Evolutionary conservation across 441 rosid genomes (phyloP).

Genomic region (Biscutella auriculata): DNA sequence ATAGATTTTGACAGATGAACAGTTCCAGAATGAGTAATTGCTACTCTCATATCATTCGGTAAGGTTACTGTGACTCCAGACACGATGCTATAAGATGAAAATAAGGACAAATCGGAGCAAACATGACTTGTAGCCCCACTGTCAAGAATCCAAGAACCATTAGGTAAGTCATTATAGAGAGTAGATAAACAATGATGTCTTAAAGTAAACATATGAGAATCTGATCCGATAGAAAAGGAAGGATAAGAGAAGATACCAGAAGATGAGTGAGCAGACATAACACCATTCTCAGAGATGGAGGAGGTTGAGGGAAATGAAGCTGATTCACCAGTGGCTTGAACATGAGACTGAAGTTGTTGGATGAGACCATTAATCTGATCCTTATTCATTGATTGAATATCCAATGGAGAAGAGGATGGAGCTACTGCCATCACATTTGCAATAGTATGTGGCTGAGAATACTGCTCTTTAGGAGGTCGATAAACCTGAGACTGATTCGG

Average conservation of each 20-base stretch:
- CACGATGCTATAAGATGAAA: neutral
- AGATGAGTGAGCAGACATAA: neutral
- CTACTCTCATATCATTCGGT: neutral
- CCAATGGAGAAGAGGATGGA: too few species aligned
- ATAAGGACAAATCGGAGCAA: neutral
- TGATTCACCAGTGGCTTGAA: neutral
- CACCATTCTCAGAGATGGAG: neutral
- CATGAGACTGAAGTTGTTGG: neutral
- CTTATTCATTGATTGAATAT: neutral
- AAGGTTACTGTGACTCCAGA: neutral
- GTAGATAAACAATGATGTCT: neutral
- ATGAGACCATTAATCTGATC: neutral
- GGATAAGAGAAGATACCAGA: neutral
- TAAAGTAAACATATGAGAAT: too few species aligned
- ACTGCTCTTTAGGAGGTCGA: too few species aligned
- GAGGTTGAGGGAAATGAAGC: neutral
- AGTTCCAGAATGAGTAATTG: neutral
- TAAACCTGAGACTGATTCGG: too few species aligned
- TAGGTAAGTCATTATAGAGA: neutral
- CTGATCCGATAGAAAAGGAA: neutral
- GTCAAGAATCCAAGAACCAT: neutral
- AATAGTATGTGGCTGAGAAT: too few species aligned
- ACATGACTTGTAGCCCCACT: neutral
- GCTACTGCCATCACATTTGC: too few species aligned
- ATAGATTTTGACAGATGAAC: neutral